Base-by-base conservation (phyloP, 2,329 filamentous ascomycete genomes). In the Aspergillus pseudonomiae region DNA sequence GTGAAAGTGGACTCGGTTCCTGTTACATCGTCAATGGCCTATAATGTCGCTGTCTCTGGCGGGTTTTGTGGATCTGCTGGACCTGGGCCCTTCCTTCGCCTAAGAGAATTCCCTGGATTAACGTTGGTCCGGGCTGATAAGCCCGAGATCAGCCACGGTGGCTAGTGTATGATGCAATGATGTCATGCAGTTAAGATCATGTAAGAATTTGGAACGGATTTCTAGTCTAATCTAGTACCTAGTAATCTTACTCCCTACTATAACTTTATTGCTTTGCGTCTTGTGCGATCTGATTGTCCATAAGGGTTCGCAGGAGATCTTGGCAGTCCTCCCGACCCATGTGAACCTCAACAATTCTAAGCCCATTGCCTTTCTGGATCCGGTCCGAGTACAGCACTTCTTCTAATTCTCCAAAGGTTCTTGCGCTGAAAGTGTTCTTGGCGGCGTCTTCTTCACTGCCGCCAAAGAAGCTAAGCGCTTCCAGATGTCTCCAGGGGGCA, bases 401-500 rank as follows among this genome's bases (percentile, higher is more conserved):
- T 43, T 81, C 77, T 3, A 86, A 64, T 63, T 86, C 82, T 0
- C 77, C 81, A 64, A 80, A 83, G 0, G 80, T 85, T 61, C 72
- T 75, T 3, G 78, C 82, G 74, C 70, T 12, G n/a, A 74, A 79
- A 2, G 78, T 82, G 54, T 78, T 79, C 0, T 77, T 74, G 21
- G 78, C 77, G 24, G 79, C 73, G 12, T 74, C 70, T 26, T 75
- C 70, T 9, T 70, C 67, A 16, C 11, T 16, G 16, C 73, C 82
- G 0, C 84, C 84, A 57, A 86, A 85, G 62, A 84, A 82, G 14
- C 71, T 74, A 1, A 82, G 78, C 6, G 83, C 82, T 53, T 82
- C 75, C 9, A 82, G 78, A 62, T 87, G 83, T 55, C 81, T 75
- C 85, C 85, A 87, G 0, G 77, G 73, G 14, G 79, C 76, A n/a